phyloP scores from a whole-genome alignment of 2,329 filamentous ascomycete species.

The Conoideocrella luteorostrata region DNA sequence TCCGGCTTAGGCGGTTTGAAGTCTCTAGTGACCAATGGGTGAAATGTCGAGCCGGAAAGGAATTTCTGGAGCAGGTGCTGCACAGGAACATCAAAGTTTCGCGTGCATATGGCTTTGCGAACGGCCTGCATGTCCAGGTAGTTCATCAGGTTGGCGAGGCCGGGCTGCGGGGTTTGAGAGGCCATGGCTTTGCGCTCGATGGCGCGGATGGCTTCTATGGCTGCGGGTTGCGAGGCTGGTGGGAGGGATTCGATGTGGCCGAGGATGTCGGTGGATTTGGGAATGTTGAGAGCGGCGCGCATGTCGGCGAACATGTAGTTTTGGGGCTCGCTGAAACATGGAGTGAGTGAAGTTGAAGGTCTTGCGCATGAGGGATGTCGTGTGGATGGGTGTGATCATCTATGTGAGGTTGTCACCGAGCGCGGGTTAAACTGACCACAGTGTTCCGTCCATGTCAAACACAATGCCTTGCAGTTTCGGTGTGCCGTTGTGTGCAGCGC shows the following conservation, averaged over 20 bases:
- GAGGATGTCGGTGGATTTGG: slow-evolving; percentile 73
- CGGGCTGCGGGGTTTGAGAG: slow-evolving; percentile 73
- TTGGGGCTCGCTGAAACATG: slow-evolving; percentile 65
- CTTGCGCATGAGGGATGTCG: neutral
- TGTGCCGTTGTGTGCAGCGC: slow-evolving; percentile 20
- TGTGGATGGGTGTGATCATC: neutral
- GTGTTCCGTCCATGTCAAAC: slow-evolving; percentile 92
- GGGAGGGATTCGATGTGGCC: slow-evolving; percentile 77
- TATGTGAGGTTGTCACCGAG: neutral
- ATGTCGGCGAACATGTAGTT: slow-evolving; percentile 94
- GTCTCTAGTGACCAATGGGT: slow-evolving; percentile 77
- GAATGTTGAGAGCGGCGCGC: slow-evolving; percentile 67
- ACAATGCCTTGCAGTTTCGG: slow-evolving; percentile 56
- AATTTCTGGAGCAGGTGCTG: slow-evolving; percentile 69
- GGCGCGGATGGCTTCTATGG: slow-evolving; percentile 65
- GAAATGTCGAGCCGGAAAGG: slow-evolving; percentile 60
- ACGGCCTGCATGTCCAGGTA: slow-evolving; percentile 66
- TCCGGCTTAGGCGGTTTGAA: slow-evolving; percentile 80
- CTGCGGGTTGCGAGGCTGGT: slow-evolving; percentile 48
- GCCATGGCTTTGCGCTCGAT: slow-evolving; percentile 81
- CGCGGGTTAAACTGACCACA: slow-evolving; percentile 54
- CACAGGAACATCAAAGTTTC: slow-evolving; percentile 84
- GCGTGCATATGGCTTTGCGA: slow-evolving; percentile 81
- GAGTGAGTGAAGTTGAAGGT: neutral
- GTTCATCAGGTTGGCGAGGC: slow-evolving; percentile 69